These are phyloP conservation scores for Diaporthe citrichinensis DNA, from an alignment of 2,329 filamentous ascomycete species.

Conservation along the genomic window DNA sequence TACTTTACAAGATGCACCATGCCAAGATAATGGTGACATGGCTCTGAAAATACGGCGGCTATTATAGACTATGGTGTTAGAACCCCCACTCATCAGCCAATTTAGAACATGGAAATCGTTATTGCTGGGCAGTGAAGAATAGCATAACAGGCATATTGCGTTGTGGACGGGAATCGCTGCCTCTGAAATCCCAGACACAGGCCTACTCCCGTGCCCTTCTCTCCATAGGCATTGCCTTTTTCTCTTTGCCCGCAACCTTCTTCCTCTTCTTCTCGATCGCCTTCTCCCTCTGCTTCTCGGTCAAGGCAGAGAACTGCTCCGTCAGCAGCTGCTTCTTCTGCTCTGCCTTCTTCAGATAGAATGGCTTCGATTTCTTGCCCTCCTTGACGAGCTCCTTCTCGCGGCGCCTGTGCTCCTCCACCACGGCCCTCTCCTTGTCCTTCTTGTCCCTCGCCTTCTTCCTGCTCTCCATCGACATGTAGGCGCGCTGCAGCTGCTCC, in stretches of 20 bases:
- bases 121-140: not conserved
- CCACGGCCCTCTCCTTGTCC: slow-evolving; percentile 77
- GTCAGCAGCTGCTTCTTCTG: slow-evolving; percentile 88
- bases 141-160: not conserved
- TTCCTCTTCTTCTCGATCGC: slow-evolving; percentile 89
- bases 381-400: slow-evolving; percentile 89
- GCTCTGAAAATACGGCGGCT: not conserved
- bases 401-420: slow-evolving; percentile 81
- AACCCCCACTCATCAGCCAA: slow-evolving; percentile 17
- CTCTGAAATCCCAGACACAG: not conserved
- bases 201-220: slow-evolving; percentile 56
- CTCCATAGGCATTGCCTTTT: slow-evolving; percentile 77
- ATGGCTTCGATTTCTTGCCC: slow-evolving; percentile 91
- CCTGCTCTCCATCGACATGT: slow-evolving; percentile 84
- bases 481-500: slow-evolving; percentile 78
- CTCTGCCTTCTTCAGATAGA: slow-evolving; percentile 93
- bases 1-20: no score
- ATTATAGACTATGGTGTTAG: not conserved
- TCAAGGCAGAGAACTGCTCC: slow-evolving; percentile 86
- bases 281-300: slow-evolving; percentile 85
- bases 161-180: not conserved
- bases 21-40: no score
- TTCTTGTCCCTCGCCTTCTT: slow-evolving; percentile 79
- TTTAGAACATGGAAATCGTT: not conserved
- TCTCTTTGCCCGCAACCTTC: slow-evolving; percentile 89